Evolutionary conservation across 1,284 basidiomycete species (phyloP).

Genomic region (Xanthoconium separans): DNA sequence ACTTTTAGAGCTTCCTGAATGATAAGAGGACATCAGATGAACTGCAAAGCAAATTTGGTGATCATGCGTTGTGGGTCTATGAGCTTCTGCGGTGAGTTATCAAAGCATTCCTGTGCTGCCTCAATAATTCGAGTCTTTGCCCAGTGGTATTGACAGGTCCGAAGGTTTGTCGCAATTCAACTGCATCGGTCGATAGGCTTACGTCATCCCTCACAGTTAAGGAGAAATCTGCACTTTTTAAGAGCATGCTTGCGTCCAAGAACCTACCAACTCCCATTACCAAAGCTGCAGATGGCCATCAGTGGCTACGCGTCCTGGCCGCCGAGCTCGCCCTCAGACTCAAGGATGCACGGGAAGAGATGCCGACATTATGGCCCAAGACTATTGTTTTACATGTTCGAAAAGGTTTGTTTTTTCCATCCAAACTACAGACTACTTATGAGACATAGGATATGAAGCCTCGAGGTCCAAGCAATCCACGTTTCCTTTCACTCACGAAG

Average conservation of each 20-base stretch:
- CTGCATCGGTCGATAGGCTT: neutral
- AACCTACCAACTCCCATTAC: conserved; percentile 81
- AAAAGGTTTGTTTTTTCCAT: conserved; percentile 50
- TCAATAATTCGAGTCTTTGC: neutral
- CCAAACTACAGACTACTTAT: conserved; percentile 5
- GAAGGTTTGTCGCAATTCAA: conserved; percentile 60
- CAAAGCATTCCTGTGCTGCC: neutral
- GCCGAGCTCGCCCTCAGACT: conserved; percentile 87
- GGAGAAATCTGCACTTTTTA: conserved; percentile 76
- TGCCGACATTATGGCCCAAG: conserved; percentile 88
- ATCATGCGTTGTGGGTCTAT: conserved; percentile 88
- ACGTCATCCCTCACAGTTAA: conserved; percentile 56
- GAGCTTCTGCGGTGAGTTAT: conserved; percentile 66
- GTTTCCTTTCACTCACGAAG: conserved; percentile 76
- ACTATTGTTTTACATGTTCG: conserved; percentile 78
- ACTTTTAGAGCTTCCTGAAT: neutral
- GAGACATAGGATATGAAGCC: conserved; percentile 56
- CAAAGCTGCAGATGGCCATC: conserved; percentile 70
- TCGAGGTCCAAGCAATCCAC: conserved; percentile 76
- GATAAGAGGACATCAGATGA: conserved; percentile 49
- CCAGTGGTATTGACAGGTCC: conserved; percentile 84
- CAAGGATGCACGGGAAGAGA: conserved; percentile 74
- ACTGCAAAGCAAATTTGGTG: conserved; percentile 82
- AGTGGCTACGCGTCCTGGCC: conserved; percentile 90
- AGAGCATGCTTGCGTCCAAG: conserved; percentile 94